Evolutionary conservation across 345 rosid genomes (phyloP).

Genomic region (Brassica nigra): DNA sequence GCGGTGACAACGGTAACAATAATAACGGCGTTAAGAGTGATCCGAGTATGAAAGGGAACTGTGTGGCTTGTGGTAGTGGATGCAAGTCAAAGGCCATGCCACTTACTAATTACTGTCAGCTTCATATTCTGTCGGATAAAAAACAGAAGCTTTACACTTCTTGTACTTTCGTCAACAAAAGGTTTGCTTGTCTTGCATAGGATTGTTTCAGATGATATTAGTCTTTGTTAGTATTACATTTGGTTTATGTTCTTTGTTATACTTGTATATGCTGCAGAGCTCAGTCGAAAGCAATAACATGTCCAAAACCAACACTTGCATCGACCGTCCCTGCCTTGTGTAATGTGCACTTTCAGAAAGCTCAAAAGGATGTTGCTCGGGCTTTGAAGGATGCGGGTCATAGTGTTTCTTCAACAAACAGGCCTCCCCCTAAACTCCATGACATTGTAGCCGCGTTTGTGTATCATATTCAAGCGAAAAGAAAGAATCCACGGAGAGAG

Average conservation of each 20-base stretch:
- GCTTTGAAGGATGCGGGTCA: not conserved
- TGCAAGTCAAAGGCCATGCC: conserved; percentile 86
- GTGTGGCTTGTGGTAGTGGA: conserved; percentile 58
- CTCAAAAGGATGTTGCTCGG: not conserved
- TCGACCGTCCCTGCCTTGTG: not conserved
- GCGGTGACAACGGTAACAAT: conserved; percentile 38
- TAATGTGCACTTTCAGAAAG: not conserved
- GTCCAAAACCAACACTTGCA: not conserved
- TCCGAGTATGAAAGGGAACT: conserved; percentile 44
- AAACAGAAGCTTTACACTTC: conserved; percentile 92
- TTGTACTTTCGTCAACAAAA: conserved; percentile 75
- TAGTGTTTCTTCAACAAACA: not conserved
- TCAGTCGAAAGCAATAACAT: not conserved
- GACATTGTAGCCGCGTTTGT: not conserved
- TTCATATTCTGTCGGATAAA: conserved; percentile 81
- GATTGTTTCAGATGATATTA: not conserved
- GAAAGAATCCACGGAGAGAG: not conserved
- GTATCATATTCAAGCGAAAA: not conserved
- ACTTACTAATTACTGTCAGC: conserved; percentile 75
- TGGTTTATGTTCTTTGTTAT: not conserved
- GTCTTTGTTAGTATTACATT: not conserved
- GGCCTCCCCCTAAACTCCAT: not conserved
- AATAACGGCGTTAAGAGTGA: not conserved
- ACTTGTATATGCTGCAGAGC: not conserved
- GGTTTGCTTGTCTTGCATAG: conserved; percentile 39